These are phyloP conservation scores for Iberis amara DNA, from an alignment of 441 rosid genomes.

Conservation along the genomic window DNA sequence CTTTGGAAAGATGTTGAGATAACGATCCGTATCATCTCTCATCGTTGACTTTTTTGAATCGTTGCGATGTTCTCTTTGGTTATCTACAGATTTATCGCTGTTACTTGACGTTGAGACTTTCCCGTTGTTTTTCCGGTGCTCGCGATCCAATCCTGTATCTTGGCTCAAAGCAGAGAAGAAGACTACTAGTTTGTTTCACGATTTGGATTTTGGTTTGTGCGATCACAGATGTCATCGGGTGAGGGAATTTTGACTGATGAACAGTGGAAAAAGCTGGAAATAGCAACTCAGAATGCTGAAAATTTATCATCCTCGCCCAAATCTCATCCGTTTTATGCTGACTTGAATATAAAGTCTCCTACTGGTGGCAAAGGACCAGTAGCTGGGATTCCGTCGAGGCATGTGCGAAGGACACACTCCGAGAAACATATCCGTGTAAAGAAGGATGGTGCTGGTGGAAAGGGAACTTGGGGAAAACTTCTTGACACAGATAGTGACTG, in stretches of 20 bases:
- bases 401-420: slow-evolving; percentile 77
- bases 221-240: slow-evolving; percentile 55
- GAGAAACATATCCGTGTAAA: slow-evolving; percentile 76
- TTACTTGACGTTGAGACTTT: too few species aligned
- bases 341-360: slow-evolving; percentile 52
- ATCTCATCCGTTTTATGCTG: slow-evolving; percentile 61
- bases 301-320: slow-evolving; percentile 68
- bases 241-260: slow-evolving; percentile 78
- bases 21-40: neutral
- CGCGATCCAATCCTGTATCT: too few species aligned
- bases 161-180: too few species aligned
- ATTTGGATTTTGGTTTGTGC: too few species aligned
- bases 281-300: slow-evolving; percentile 60
- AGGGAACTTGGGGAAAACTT: slow-evolving; percentile 93
- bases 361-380: slow-evolving; percentile 54
- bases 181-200: too few species aligned
- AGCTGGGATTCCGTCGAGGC: slow-evolving; percentile 66
- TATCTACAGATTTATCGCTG: too few species aligned
- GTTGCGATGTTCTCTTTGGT: too few species aligned
- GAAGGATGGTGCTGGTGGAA: slow-evolving; percentile 95
- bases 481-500: slow-evolving; percentile 71
- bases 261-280: slow-evolving; percentile 73
- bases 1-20: neutral
- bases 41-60: too few species aligned
- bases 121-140: too few species aligned